These are phyloP conservation scores for Leccinum subtestaceum DNA, from an alignment of 768 basidiomycete species.

Conservation along the genomic window DNA sequence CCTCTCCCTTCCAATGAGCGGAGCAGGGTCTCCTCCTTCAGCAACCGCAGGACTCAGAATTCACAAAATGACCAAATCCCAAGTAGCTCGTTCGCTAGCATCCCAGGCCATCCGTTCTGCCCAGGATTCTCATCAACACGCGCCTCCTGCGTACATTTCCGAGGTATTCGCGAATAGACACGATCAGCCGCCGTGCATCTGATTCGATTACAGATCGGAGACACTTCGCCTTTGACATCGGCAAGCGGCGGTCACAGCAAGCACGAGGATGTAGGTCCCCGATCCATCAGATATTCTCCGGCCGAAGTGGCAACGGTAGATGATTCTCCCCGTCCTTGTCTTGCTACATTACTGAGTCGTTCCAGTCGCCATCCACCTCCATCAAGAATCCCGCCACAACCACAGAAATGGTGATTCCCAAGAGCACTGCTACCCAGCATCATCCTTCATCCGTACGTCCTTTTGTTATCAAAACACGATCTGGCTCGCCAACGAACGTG, in stretches of 20 bases:
- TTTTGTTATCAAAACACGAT: neutral
- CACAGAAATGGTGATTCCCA: constrained; percentile 18
- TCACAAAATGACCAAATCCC: constrained; percentile 12
- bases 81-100: neutral
- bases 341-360: constrained; percentile 10
- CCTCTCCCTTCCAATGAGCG: constrained; percentile 8
- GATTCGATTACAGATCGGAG: constrained; percentile 16
- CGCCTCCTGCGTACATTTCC: constrained; percentile 2
- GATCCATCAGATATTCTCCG: constrained; percentile 9
- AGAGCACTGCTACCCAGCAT: neutral
- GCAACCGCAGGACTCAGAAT: constrained; percentile 10
- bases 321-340: constrained; percentile 4
- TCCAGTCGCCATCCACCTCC: constrained; percentile 10
- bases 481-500: neutral
- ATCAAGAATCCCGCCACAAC: neutral
- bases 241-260: constrained; percentile 2
- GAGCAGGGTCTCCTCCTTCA: neutral
- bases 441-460: constrained; percentile 8
- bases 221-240: constrained; percentile 12
- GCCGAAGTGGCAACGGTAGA: constrained; percentile 16
- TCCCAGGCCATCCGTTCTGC: constrained; percentile 6
- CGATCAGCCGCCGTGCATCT: constrained; percentile 9
- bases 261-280: constrained; percentile 3
- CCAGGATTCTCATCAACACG: constrained; percentile 15
- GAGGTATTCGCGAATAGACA: constrained; percentile 13